Evolutionary conservation across 495 filamentous ascomycete species (phyloP), one percentile per base, ranked within the genome.

Genomic region (Aspergillus homomorphus): DNA sequence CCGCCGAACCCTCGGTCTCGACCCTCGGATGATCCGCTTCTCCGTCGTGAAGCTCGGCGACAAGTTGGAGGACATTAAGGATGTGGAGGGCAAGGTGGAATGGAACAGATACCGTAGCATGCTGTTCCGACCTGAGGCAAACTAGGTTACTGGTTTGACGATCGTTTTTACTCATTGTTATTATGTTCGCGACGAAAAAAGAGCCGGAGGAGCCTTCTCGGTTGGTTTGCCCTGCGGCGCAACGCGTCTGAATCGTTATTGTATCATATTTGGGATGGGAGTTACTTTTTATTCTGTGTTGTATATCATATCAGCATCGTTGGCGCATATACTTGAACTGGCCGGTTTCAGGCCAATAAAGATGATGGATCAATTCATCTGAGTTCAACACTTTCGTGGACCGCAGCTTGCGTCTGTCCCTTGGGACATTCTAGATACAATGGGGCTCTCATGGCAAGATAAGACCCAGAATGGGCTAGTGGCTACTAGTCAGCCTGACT

Each of bases 1-100:
- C 5, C 80, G 84, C 60, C 77, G 85, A 56, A 92, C 88, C 19
- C 75, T 98, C 64, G 80, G 83, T n/a, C 77, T 96, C 66, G 94
- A 98, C 70, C 92, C 95, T 20, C 79, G 94, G 65, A 89, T 97
- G 84, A 88, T 98, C 54, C 83, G 89, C 60, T 90, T 91, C 65
- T 84, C 85, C 38, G 82, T 90, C 41, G 92, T 98, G 38, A 95
- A 92, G 80, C 72, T 98, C 53, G 95, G 92, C 26, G 80, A 87
- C 55, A 91, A 86, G 70, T 77, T 95, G 46, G 83, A 84, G 70
- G 76, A 90, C 73, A 74, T 83, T 73, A 81, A 82, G 74, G 74
- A 84, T 72, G 69, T 88, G 74, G 66, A 77, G 9, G 85, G 88
- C 6, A 69, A 76, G 56, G 81, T 87, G 22, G 71, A 81, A 51